Evolutionary conservation across 331 rosid genomes (phyloP).

Genomic region (Rosa hybrid): DNA sequence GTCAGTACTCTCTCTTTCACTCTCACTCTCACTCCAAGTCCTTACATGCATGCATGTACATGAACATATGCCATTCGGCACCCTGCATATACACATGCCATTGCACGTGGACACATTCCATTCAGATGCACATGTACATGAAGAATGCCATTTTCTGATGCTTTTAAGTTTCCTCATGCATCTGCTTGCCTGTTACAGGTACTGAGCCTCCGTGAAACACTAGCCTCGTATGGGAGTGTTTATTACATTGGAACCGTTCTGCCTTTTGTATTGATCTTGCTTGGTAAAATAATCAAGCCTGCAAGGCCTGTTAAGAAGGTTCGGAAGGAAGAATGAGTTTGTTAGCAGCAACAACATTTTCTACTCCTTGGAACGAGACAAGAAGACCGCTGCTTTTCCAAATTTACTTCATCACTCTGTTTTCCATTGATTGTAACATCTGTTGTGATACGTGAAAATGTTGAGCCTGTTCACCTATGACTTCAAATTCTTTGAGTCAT

Average conservation of each 20-base stretch:
- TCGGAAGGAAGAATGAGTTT: constrained; percentile 67
- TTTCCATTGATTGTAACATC: constrained; percentile 16
- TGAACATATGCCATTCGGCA: background rate
- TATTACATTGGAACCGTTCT: constrained; percentile 72
- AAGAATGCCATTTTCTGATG: background rate
- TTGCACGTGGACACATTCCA: background rate
- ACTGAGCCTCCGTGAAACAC: constrained; percentile 77
- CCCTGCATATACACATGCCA: background rate
- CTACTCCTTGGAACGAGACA: constrained; percentile 18
- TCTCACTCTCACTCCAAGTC: constrained; percentile 22
- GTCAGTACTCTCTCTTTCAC: constrained; percentile 52
- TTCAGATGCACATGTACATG: background rate
- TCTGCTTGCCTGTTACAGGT: constrained; percentile 54
- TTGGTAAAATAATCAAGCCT: constrained; percentile 72
- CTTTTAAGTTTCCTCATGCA: constrained; percentile 19
- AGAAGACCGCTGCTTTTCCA: constrained; percentile 32
- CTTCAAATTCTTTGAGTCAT: constrained; percentile 9
- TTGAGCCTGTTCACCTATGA: constrained; percentile 9
- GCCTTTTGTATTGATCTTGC: constrained; percentile 63
- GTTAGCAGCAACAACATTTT: constrained; percentile 8
- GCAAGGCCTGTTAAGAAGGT: constrained; percentile 61
- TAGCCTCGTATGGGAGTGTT: constrained; percentile 84
- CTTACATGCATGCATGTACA: background rate
- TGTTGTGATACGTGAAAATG: constrained; percentile 4
- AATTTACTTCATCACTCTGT: constrained; percentile 21